Evolutionary conservation across 441 rosid genomes (phyloP), one percentile per base, ranked within the genome.

Genomic region (Populus hybrid): DNA sequence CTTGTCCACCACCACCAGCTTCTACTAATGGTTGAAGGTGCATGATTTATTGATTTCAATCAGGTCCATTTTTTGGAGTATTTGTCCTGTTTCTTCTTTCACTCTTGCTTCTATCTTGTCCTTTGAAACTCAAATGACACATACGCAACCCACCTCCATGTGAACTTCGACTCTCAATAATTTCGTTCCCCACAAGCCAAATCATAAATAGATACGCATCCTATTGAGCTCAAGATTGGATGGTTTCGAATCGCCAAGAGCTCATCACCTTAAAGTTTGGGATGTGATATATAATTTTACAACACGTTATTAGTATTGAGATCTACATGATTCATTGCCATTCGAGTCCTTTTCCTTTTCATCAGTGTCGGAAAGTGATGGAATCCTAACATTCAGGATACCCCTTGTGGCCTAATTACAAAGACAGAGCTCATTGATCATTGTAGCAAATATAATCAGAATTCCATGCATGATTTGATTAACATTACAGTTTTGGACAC

Each of bases 141-240:
- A 81, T 69, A 77, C 40, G 66, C 78, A 70, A 72, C 79, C 82
- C 11, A 21, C 54, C 61, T 71, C 82, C 86, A 76, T 64, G 84
- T 81, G 84, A 84, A 68, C 67, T 81, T 67, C 77, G 65, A 71
- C 63, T n/a, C 75, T 28, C 30, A 77, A 84, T 85, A 74, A 83
- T 86, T 83, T 50, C 77, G 84, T 80, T 78, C 86, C 85, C 86
- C 82, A 82, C 77, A 23, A 26, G 64, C 40, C 70, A 21, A 75
- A 32, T 79, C 85, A 59, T 72, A 64, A 76, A 72, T 66, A 23
- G 63, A 72, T 63, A 72, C 76, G 34, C 9, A 66, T 80, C 78
- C 78, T 28, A 28, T 28, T 2, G 30, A 28, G 30, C 30, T 28
- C 30, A 74, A 26, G 74, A 67, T 26, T 46, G 8, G 68, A 28